A percentile compares a stretch with the other conserved stretches of the same genome.
These are phyloP conservation scores for Penicillium steckii DNA, from an alignment of 495 filamentous ascomycete genomes.

Conservation along the genomic window DNA sequence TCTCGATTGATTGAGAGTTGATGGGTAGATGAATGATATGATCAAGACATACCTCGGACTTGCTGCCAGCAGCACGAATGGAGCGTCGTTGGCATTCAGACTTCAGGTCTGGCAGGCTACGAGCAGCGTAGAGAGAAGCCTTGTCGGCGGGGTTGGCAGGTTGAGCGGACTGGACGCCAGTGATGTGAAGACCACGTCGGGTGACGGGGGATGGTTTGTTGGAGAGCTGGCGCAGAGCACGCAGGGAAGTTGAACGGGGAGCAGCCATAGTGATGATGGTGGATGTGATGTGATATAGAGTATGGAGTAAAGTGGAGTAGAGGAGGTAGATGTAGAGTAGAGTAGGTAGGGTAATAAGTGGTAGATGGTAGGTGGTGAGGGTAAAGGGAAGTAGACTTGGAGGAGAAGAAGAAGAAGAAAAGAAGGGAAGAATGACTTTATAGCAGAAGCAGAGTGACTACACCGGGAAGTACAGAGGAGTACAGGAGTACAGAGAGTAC, in stretches of 20 bases:
- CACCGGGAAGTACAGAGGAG: neutral
- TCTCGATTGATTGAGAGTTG: neutral
- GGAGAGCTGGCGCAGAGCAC: conserved; percentile 47
- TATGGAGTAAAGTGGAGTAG: neutral
- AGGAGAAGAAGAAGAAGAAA: conserved; percentile 3
- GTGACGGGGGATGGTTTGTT: conserved; percentile 39
- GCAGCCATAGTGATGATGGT: too few species aligned
- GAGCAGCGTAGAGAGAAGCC: conserved; percentile 35
- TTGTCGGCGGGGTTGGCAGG: conserved; percentile 35
- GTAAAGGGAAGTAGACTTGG: neutral
- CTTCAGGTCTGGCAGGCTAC: conserved; percentile 40
- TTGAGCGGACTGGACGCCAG: conserved; percentile 50
- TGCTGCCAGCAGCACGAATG: conserved; percentile 31
- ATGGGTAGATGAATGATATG: conserved; percentile 1
- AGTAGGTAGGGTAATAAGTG: too few species aligned
- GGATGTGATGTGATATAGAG: conserved; percentile 14
- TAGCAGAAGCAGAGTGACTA: conserved; percentile 5
- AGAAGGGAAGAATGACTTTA: conserved; percentile 12
- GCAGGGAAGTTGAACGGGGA: conserved; percentile 48
- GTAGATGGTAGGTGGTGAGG: conserved; percentile 6
- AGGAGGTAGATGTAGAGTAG: conserved; percentile 9
- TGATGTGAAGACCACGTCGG: conserved; percentile 54
- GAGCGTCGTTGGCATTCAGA: conserved; percentile 39
- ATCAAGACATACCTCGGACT: conserved; percentile 35
- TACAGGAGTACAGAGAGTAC: neutral